phyloP scores from a whole-genome alignment of 2,329 filamentous ascomycete genomes.

The Trichoderma sp. region DNA sequence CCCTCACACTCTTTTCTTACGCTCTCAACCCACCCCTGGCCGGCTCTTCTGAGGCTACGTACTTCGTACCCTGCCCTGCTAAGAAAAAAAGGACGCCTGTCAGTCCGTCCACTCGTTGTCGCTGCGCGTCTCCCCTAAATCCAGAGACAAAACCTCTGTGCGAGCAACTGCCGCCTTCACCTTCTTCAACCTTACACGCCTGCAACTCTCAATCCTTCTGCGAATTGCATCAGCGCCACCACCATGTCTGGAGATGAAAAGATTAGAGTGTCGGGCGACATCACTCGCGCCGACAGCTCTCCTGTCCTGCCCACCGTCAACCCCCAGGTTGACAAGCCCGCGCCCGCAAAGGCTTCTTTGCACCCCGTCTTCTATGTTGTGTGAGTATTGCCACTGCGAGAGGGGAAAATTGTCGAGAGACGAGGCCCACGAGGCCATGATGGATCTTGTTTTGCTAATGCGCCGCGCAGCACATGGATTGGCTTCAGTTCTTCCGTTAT shows the following conservation, averaged over 20 bases:
- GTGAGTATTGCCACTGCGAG: slow-evolving; percentile 47
- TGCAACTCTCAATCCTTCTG: background rate
- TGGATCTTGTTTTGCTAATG: slow-evolving; percentile 11
- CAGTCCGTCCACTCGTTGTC: slow-evolving; percentile 46
- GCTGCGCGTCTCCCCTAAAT: slow-evolving; percentile 37
- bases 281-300: slow-evolving; percentile 61
- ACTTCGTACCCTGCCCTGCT: slow-evolving; percentile 29
- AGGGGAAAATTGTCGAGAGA: background rate
- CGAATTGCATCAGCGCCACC: slow-evolving; percentile 23
- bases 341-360: slow-evolving; percentile 65
- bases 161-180: slow-evolving; percentile 41
- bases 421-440: background rate
- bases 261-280: slow-evolving; percentile 79
- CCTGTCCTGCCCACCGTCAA: slow-evolving; percentile 81
- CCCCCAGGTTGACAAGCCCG: slow-evolving; percentile 71
- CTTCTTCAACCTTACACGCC: background rate
- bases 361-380: slow-evolving; percentile 86
- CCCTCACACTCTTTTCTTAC: slow-evolving; percentile 34
- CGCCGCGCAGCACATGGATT: slow-evolving; percentile 76
- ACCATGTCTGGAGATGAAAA: slow-evolving; percentile 69
- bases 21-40: slow-evolving; percentile 10
- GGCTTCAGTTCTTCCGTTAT: slow-evolving; percentile 90
- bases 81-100: slow-evolving; percentile 31
- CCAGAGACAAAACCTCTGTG: slow-evolving; percentile 27
- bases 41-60: slow-evolving; percentile 22